A percentile compares a stretch with the other conserved stretches of the same genome.
These are phyloP conservation scores for Berkeleyomyces rouxiae DNA, from an alignment of 2,329 filamentous ascomycete species.

Conservation along the genomic window DNA sequence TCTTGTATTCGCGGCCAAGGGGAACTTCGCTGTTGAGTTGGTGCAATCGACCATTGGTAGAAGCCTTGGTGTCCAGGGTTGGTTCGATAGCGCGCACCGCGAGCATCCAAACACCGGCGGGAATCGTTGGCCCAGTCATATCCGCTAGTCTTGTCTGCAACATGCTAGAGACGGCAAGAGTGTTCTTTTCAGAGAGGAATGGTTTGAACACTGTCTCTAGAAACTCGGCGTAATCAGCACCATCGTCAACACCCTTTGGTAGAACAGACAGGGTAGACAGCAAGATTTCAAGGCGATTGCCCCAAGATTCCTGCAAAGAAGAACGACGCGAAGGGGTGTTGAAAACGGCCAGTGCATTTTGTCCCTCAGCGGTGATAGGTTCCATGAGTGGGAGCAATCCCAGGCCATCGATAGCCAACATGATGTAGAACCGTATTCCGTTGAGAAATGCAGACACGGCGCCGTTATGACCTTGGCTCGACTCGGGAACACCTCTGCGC, in stretches of 20 bases:
- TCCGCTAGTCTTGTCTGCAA: slow-evolving; percentile 1
- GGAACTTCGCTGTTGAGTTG: slow-evolving; percentile 2
- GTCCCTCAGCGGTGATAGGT: slow-evolving; percentile 34
- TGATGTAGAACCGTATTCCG: slow-evolving; percentile 34
- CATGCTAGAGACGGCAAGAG: slow-evolving; percentile 3
- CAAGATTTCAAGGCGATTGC: not conserved
- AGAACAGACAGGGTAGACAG: slow-evolving; percentile 33
- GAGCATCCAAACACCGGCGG: slow-evolving; percentile 5
- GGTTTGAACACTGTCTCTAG: slow-evolving; percentile 37
- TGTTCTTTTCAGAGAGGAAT: slow-evolving; percentile 37
- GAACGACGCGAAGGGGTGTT: slow-evolving; percentile 22
- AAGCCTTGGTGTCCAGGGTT: not conserved
- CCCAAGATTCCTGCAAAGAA: not conserved
- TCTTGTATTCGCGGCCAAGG: slow-evolving; percentile 52
- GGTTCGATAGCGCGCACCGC: not conserved
- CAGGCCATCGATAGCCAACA: slow-evolving; percentile 32
- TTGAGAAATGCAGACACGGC: slow-evolving; percentile 33
- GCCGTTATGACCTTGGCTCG: slow-evolving; percentile 29
- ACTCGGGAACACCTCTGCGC: slow-evolving; percentile 32
- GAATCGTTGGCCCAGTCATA: not conserved
- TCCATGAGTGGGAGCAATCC: slow-evolving; percentile 47
- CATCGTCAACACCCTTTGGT: slow-evolving; percentile 31
- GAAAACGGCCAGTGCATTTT: slow-evolving; percentile 36
- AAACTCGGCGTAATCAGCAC: slow-evolving; percentile 29
- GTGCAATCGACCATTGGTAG: not conserved